phyloP scores from a whole-genome alignment of 1,284 basidiomycete species.

The Boletus semigastroideus region DNA sequence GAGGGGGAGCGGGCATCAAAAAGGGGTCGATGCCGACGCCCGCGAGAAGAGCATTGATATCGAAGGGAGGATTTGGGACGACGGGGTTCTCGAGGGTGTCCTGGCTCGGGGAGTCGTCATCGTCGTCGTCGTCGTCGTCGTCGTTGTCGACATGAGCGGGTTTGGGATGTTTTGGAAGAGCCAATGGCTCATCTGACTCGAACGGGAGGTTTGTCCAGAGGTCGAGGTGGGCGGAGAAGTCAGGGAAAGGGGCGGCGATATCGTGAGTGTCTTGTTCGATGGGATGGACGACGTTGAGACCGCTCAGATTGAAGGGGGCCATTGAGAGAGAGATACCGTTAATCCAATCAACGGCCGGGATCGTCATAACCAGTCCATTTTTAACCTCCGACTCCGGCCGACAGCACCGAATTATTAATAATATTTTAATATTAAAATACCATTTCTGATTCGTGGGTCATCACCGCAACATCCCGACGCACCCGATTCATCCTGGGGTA shows the following conservation, averaged over 20 bases:
- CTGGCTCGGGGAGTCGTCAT: not conserved
- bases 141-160: conserved; percentile 32
- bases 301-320: conserved; percentile 60
- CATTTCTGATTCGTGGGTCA: conserved; percentile 82
- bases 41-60: conserved; percentile 57
- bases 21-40: conserved; percentile 64
- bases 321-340: conserved; percentile 22
- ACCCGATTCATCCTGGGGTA: conserved; percentile 76
- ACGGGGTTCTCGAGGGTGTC: conserved; percentile 35
- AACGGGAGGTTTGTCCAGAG: conserved; percentile 83
- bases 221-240: conserved; percentile 76
- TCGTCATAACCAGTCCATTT: not conserved
- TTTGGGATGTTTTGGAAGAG: conserved; percentile 31
- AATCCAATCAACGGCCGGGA: conserved; percentile 16
- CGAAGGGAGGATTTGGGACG: conserved; percentile 38
- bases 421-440: conserved; percentile 35
- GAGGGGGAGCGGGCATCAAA: conserved; percentile 30
- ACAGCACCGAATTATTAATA: not conserved
- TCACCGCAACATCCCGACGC: conserved; percentile 74
- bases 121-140: conserved; percentile 42
- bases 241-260: conserved; percentile 62
- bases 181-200: conserved; percentile 66
- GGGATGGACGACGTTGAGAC: conserved; percentile 73
- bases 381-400: not conserved
- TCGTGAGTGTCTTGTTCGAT: conserved; percentile 53